A percentile compares a stretch with the other conserved stretches of the same genome.
These are phyloP conservation scores for Lipomyces starkeyi DNA, from an alignment of 805 yeast species.

Conservation along the genomic window DNA sequence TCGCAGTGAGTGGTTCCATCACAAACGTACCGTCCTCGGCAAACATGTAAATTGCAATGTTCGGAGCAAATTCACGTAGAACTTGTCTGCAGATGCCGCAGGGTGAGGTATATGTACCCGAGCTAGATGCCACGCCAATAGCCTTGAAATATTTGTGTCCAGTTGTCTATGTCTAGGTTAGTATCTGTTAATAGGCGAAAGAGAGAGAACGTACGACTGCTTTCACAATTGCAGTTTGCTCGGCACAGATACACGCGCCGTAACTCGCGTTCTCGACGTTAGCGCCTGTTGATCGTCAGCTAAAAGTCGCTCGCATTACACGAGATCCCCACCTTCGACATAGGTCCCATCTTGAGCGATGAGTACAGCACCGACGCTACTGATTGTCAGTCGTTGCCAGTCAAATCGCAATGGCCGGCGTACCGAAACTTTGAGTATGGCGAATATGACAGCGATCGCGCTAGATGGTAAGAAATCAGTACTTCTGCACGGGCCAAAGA, in stretches of 20 bases:
- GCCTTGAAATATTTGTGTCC: constrained; percentile 55
- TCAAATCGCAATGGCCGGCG: neutral
- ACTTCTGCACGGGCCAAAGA: constrained; percentile 27
- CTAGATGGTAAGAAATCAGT: constrained; percentile 41
- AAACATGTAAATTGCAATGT: constrained; percentile 73
- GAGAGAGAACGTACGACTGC: constrained; percentile 52
- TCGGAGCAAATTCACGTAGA: constrained; percentile 75
- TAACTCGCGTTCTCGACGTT: constrained; percentile 94
- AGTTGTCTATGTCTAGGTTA: constrained; percentile 30
- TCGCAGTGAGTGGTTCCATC: constrained; percentile 55
- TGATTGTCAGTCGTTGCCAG: neutral
- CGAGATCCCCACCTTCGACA: constrained; percentile 41
- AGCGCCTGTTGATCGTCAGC: constrained; percentile 60
- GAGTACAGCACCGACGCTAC: constrained; percentile 79
- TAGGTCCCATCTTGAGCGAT: constrained; percentile 57
- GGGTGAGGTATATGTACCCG: constrained; percentile 68
- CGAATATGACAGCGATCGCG: constrained; percentile 61
- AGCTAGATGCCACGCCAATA: constrained; percentile 70
- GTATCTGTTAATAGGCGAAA: neutral
- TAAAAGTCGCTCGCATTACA: neutral
- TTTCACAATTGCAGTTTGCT: constrained; percentile 65
- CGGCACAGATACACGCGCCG: constrained; percentile 81
- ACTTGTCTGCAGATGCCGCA: constrained; percentile 96
- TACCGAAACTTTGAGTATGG: constrained; percentile 71
- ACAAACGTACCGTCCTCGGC: constrained; percentile 54